phyloP scores from a whole-genome alignment of 2,329 filamentous ascomycete species.

The Coniochaeta ligniaria region DNA sequence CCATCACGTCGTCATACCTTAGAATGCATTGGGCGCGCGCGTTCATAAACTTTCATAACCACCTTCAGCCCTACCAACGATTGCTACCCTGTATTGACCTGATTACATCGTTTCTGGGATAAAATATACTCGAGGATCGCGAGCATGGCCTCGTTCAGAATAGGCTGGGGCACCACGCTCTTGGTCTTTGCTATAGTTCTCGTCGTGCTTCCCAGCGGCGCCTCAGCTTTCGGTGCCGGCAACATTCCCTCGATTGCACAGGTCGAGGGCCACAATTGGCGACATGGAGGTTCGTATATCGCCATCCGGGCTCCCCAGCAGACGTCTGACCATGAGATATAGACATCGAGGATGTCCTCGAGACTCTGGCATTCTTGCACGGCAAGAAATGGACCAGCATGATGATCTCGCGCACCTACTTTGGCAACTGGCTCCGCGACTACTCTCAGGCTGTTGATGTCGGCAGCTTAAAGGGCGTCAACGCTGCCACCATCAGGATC shows the following conservation, averaged over 20 bases:
- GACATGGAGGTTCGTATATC: constrained; percentile 50
- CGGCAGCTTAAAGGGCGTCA: constrained; percentile 70
- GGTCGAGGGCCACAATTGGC: constrained; percentile 63
- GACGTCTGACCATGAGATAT: background rate
- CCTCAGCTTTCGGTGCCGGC: constrained; percentile 59
- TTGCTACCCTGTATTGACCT: background rate
- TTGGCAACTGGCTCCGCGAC: constrained; percentile 82
- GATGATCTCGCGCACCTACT: constrained; percentile 72
- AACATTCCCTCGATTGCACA: constrained; percentile 62
- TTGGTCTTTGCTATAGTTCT: constrained; percentile 46
- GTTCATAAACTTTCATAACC: background rate
- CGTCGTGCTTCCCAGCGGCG: constrained; percentile 48
- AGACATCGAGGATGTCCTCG: constrained; percentile 78
- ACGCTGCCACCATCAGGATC: constrained; percentile 70
- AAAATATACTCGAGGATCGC: background rate
- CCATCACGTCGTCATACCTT: background rate
- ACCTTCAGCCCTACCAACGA: background rate
- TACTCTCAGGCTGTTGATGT: constrained; percentile 82
- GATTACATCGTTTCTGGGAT: background rate
- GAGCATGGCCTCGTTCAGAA: constrained; percentile 39
- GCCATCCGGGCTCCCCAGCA: background rate
- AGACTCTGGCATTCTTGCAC: constrained; percentile 67
- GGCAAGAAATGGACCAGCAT: constrained; percentile 81
- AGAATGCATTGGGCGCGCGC: background rate
- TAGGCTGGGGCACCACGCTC: constrained; percentile 43